These are phyloP conservation scores for Microascus cirrosus DNA, from an alignment of 2,329 filamentous ascomycete genomes.

Conservation along the genomic window DNA sequence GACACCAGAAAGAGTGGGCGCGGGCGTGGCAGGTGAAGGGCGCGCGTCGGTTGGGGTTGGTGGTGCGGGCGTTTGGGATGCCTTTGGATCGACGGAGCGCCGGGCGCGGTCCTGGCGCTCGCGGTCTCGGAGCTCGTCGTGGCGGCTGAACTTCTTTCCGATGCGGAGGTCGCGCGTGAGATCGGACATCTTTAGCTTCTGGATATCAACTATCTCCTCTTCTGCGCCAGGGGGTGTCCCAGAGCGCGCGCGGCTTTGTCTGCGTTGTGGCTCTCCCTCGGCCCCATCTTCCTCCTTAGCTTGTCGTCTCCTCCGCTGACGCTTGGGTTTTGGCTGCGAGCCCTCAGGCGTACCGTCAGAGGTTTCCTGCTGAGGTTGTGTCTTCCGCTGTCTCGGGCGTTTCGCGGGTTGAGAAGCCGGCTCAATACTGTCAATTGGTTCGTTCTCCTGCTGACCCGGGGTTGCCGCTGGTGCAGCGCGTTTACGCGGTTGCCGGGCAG, in stretches of 20 bases:
- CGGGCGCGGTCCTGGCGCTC: slow-evolving; percentile 33
- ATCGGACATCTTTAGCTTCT: slow-evolving; percentile 60
- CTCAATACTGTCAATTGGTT: not conserved
- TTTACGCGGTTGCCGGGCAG: not conserved
- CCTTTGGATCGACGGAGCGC: slow-evolving; percentile 26
- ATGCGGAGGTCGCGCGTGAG: slow-evolving; percentile 58
- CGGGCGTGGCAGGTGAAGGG: not conserved
- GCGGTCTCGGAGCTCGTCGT: slow-evolving; percentile 60
- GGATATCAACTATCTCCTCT: slow-evolving; percentile 49
- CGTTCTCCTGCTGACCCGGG: not conserved
- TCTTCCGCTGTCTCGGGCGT: not conserved
- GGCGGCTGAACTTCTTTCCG: slow-evolving; percentile 65
- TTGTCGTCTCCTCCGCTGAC: slow-evolving; percentile 8
- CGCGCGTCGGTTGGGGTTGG: not conserved
- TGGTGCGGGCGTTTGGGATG: slow-evolving; percentile 2
- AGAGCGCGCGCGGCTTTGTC: slow-evolving; percentile 28
- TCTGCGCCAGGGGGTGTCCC: slow-evolving; percentile 55
- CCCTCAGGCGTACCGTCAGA: slow-evolving; percentile 3
- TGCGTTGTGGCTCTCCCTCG: slow-evolving; percentile 11
- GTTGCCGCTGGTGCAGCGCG: not conserved
- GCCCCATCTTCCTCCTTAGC: slow-evolving; percentile 5
- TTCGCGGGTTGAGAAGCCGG: not conserved
- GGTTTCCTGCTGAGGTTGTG: not conserved
- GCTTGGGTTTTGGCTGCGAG: slow-evolving; percentile 7
- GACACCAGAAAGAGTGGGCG: not conserved